phyloP scores from a whole-genome alignment of 176 grass and related monocot genomes.

The Puccinellia tenuiflora region DNA sequence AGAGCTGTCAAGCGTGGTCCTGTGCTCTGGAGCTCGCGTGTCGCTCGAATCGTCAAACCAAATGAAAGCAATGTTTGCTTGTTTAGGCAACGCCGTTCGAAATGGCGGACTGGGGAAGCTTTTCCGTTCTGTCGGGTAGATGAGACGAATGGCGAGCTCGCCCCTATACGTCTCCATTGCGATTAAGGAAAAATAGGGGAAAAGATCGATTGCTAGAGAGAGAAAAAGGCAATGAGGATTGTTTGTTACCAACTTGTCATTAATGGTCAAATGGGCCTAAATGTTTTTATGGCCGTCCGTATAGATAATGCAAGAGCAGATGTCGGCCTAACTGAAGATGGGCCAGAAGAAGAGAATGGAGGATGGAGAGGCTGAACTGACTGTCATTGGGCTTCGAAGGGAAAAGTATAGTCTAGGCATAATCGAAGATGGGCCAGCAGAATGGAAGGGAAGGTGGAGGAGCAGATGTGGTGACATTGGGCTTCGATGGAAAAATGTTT shows the following conservation, averaged over 20 bases:
- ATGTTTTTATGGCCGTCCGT: rapidly evolving
- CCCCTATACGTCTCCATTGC: not conserved
- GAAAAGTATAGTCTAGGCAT: too few relatives aligned
- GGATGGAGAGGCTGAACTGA: not conserved
- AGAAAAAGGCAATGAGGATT: too few relatives aligned
- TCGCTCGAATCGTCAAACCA: not conserved
- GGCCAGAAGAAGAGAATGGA: not conserved
- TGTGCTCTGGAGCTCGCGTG: not conserved
- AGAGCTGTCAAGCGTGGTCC: not conserved
- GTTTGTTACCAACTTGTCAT: not conserved
- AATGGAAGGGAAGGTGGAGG: not conserved
- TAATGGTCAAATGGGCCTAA: not conserved
- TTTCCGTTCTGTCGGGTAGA: not conserved
- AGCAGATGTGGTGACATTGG: not conserved
- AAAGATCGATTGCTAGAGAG: too few relatives aligned
- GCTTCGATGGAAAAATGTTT: not conserved
- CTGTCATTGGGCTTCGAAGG: not conserved
- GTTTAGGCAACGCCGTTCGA: not conserved
- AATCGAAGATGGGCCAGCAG: not conserved
- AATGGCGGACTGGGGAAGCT: not conserved
- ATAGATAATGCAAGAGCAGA: not conserved
- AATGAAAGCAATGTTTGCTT: not conserved
- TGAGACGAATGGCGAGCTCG: not conserved
- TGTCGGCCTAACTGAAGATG: not conserved
- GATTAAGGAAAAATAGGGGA: not conserved